These are phyloP conservation scores for Lentinula raphanica DNA, from an alignment of 768 basidiomycete species.

Conservation along the genomic window DNA sequence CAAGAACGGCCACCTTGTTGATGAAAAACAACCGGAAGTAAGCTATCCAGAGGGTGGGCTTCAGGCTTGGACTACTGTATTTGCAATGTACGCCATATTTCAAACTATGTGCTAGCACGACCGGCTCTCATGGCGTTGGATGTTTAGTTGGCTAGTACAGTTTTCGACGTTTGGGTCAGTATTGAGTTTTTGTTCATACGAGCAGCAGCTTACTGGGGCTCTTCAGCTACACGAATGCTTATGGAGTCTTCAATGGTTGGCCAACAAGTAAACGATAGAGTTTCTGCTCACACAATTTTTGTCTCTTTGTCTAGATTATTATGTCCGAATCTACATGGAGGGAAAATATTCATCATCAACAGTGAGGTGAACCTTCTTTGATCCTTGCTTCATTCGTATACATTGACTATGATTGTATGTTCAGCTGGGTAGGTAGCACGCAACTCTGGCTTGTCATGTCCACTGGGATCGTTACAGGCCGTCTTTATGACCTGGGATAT, in stretches of 20 bases:
- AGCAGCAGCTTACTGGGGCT: not conserved
- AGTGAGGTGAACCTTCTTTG: not conserved
- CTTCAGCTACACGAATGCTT: constrained; percentile 1
- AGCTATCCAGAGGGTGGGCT: not conserved
- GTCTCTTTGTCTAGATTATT: not conserved
- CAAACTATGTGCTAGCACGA: not conserved
- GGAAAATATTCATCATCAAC: constrained; percentile 2
- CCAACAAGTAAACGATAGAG: too few relatives aligned
- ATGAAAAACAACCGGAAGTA: not conserved
- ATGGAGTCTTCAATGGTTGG: constrained; percentile 1
- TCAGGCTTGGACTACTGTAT: not conserved
- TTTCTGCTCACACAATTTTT: not conserved
- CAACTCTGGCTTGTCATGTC: constrained; percentile 3
- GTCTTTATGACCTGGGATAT: constrained; percentile 6
- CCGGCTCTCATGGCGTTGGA: not conserved
- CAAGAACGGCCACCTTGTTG: not conserved
- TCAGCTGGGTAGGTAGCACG: constrained; percentile 1
- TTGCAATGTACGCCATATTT: not conserved
- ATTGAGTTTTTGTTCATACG: not conserved
- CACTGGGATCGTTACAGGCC: constrained; percentile 6
- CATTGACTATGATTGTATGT: not conserved
- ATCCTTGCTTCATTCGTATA: too few relatives aligned
- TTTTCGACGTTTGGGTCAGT: constrained; percentile 2
- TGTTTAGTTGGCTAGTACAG: not conserved
- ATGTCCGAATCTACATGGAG: constrained; percentile 4